Conservation (phyloP, 1,139 yeast genomes). For the Protomyces macrosporus region DNA sequence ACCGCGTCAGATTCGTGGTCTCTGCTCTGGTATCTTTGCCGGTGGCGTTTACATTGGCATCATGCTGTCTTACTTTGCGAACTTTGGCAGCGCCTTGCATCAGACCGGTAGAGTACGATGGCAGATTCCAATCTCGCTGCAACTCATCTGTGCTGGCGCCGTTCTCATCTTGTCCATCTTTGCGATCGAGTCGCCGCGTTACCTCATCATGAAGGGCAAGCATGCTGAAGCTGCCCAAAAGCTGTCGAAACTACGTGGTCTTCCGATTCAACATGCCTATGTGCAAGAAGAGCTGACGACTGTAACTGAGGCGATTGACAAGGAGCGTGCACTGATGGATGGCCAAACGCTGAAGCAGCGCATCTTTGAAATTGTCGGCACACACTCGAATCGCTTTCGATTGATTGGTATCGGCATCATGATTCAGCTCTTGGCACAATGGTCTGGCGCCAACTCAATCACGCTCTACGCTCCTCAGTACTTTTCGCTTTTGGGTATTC, state of each 20-base stretch:
- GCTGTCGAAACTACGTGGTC: conserved; percentile 47
- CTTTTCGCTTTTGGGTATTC: conserved; percentile 50
- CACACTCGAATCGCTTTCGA: conserved; percentile 45
- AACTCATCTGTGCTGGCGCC: conserved; percentile 44
- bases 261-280: conserved; percentile 46
- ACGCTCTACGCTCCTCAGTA: conserved; percentile 47
- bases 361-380: conserved; percentile 14
- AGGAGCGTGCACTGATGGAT: conserved; percentile 18
- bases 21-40: conserved; percentile 49
- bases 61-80: conserved; percentile 50
- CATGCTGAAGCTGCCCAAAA: conserved; percentile 42
- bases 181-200: conserved; percentile 47
- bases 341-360: conserved; percentile 31
- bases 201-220: conserved; percentile 42
- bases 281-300: conserved; percentile 34
- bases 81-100: conserved; percentile 44
- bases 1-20: conserved; percentile 51
- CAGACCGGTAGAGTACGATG: conserved; percentile 41
- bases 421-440: conserved; percentile 54
- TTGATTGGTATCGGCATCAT: conserved; percentile 45
- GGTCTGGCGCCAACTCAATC: conserved; percentile 60
- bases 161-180: conserved; percentile 18
- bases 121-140: conserved; percentile 42
- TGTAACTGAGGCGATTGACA: conserved; percentile 6
- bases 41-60: conserved; percentile 56